phyloP scores from a whole-genome alignment of 768 basidiomycete species.

The Tulasnella sp. region DNA sequence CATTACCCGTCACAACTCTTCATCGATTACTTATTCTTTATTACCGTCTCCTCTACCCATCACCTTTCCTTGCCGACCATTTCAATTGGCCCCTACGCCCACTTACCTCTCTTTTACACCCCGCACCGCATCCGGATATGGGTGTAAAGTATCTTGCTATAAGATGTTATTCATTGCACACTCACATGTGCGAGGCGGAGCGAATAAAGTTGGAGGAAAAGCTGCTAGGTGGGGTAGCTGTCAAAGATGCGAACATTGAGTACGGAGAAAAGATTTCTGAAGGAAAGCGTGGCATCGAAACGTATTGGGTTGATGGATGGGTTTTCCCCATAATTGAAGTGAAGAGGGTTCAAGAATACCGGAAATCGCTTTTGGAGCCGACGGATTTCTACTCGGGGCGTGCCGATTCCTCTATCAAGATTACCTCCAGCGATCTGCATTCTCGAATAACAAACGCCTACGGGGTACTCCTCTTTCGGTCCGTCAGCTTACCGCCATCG shows the following conservation, averaged over 20 bases:
- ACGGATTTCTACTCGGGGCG: slow-evolving; percentile 35
- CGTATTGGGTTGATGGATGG: slow-evolving; percentile 56
- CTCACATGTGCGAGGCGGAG: slow-evolving; percentile 65
- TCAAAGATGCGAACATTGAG: slow-evolving; percentile 49
- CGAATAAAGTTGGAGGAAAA: slow-evolving; percentile 50
- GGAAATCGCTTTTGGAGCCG: slow-evolving; percentile 31
- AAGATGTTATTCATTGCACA: slow-evolving; percentile 62
- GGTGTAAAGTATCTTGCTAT: slow-evolving; percentile 60
- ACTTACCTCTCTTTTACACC: slow-evolving; percentile 32
- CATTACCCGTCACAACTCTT: slow-evolving; percentile 29
- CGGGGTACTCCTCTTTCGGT: slow-evolving; percentile 33
- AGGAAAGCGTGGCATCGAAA: slow-evolving; percentile 32
- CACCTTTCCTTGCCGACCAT: slow-evolving; percentile 49
- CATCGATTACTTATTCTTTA: slow-evolving; percentile 66
- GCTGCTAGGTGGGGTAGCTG: slow-evolving; percentile 45
- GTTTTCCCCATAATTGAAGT: slow-evolving; percentile 60
- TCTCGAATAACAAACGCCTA: slow-evolving; percentile 46
- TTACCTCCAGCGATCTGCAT: slow-evolving; percentile 22
- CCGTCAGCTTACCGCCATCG: slow-evolving; percentile 13
- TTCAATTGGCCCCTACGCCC: slow-evolving; percentile 45
- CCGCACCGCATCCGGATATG: slow-evolving; percentile 43
- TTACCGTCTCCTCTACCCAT: slow-evolving; percentile 64
- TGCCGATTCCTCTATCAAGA: neutral
- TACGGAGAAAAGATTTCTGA: slow-evolving; percentile 33
- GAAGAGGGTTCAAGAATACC: slow-evolving; percentile 40